Conservation (phyloP, 2,329 filamentous ascomycete genomes). For the Aureobasidium sp. region DNA sequence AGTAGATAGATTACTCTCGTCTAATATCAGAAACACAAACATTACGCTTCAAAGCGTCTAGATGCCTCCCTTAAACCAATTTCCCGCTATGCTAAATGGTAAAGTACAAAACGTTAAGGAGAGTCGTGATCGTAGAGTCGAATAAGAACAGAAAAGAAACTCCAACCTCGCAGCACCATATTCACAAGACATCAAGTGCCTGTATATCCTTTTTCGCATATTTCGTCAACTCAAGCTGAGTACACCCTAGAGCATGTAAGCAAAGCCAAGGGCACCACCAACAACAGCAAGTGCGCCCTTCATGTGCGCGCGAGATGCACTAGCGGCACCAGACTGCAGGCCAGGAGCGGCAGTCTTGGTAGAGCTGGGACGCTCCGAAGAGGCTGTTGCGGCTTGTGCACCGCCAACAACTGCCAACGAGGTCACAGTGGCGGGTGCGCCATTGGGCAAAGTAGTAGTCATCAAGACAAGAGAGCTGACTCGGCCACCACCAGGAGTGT, state of each 20-base stretch:
- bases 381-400: constrained; percentile 16
- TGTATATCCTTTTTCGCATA: constrained; percentile 1
- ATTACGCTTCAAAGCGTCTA: background rate
- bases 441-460: constrained; percentile 30
- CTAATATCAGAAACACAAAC: background rate
- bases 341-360: constrained; percentile 24
- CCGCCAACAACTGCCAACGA: constrained; percentile 37
- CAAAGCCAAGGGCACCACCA: constrained; percentile 29
- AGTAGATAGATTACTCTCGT: background rate
- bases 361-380: background rate
- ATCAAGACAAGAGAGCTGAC: constrained; percentile 34
- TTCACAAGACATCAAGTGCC: background rate
- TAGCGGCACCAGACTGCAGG: constrained; percentile 34
- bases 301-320: constrained; percentile 21
- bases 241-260: constrained; percentile 26
- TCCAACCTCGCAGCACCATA: background rate
- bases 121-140: constrained; percentile 18
- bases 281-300: constrained; percentile 27
- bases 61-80: background rate
- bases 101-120: constrained; percentile 16
- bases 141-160: background rate
- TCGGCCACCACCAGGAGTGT: constrained; percentile 36
- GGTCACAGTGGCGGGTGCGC: constrained; percentile 35
- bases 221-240: background rate
- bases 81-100: constrained; percentile 18